These are phyloP conservation scores for Strigomonas culicis DNA, from an alignment of 208 protist genomes.

Conservation along the genomic window DNA sequence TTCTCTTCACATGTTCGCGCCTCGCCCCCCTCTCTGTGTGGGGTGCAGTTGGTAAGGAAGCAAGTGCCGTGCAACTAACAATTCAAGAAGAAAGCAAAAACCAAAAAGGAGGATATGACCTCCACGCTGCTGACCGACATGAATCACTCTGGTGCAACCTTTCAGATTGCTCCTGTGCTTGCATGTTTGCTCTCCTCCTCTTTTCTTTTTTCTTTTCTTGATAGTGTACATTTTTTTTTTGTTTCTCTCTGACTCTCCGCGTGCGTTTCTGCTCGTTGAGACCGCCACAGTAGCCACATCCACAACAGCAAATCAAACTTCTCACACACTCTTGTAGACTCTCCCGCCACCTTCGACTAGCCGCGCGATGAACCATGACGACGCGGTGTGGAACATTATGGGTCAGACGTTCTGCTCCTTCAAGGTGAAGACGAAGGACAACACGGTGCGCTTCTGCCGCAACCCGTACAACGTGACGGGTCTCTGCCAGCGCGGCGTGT, in stretches of 20 bases:
- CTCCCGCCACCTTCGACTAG: neutral
- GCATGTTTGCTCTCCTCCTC: neutral
- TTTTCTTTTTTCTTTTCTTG: neutral
- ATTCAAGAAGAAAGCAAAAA: too few species aligned
- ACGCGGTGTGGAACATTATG: constrained; percentile 92
- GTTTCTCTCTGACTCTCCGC: constrained; percentile 13
- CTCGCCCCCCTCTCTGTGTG: too few species aligned
- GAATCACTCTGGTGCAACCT: too few species aligned
- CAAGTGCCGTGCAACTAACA: too few species aligned
- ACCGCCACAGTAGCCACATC: neutral
- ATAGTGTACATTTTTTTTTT: constrained; percentile 14
- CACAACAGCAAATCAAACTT: constrained; percentile 1
- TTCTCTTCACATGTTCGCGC: too few species aligned
- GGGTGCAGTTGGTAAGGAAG: too few species aligned
- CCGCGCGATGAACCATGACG: constrained; percentile 88
- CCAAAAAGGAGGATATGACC: too few species aligned
- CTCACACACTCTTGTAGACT: neutral
- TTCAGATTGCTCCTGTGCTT: too few species aligned
- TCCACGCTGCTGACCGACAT: too few species aligned
- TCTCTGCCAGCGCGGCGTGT: constrained; percentile 96
- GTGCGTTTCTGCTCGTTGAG: neutral
- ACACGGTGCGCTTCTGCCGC: constrained; percentile 97
- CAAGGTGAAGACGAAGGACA: constrained; percentile 90
- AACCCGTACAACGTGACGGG: constrained; percentile 99
- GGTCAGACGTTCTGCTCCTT: constrained; percentile 92